Evolutionary conservation across 768 basidiomycete genomes (phyloP).

Genomic region (Clitopilus passeckerianus): DNA sequence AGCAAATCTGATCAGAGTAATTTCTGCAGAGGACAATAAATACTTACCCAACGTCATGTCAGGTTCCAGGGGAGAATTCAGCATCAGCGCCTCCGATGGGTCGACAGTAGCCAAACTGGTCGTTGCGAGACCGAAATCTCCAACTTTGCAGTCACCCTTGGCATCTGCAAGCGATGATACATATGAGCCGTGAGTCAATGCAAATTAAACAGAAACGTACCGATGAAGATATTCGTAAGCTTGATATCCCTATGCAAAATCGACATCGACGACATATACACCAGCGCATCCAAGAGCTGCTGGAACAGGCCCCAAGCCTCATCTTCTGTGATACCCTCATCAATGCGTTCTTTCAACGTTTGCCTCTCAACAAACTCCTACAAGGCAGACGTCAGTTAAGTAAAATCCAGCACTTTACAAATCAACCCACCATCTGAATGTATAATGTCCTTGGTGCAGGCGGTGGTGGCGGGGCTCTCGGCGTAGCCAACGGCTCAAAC

Average conservation of each 20-base stretch:
- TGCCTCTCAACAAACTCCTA: background rate
- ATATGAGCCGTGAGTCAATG: background rate
- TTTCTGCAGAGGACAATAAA: background rate
- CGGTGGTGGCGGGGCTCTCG: constrained; percentile 17
- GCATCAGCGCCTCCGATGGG: constrained; percentile 57
- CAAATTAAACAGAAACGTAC: constrained; percentile 33
- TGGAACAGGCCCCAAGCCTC: constrained; percentile 89
- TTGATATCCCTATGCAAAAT: constrained; percentile 96
- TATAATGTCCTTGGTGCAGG: constrained; percentile 63
- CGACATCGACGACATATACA: constrained; percentile 84
- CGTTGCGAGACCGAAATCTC: constrained; percentile 91
- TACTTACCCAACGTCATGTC: constrained; percentile 72
- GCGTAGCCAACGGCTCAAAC: constrained; percentile 16
- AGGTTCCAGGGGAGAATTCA: constrained; percentile 38
- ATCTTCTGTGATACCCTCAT: constrained; percentile 76
- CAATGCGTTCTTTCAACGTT: constrained; percentile 48
- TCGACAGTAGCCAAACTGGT: constrained; percentile 77
- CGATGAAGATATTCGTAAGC: constrained; percentile 90
- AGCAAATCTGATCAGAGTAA: background rate
- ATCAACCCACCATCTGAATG: constrained; percentile 78
- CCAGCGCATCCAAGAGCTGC: constrained; percentile 85
- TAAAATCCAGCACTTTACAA: background rate
- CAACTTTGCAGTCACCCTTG: constrained; percentile 86
- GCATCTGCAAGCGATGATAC: constrained; percentile 44
- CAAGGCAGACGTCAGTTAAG: background rate